Percentiles rank a stretch among this genome's conserved stretches.
phyloP scores from a whole-genome alignment of 2,329 filamentous ascomycete genomes.

The Cercospora sp. region DNA sequence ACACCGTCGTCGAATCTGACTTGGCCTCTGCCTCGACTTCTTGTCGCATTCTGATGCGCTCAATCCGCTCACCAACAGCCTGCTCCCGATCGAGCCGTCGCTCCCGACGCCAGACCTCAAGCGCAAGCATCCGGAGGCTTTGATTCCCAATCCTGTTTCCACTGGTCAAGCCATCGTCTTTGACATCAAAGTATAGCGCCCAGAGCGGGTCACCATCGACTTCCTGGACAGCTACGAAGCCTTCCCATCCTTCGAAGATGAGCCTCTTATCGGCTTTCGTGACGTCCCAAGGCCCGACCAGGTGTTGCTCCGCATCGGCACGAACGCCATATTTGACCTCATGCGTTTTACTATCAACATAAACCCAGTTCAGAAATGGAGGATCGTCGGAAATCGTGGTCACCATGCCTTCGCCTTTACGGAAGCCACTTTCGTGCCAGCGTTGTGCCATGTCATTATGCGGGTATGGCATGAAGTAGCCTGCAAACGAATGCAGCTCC shows the following conservation, averaged over 20 bases:
- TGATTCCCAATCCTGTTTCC: conserved; percentile 29
- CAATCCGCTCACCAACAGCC: conserved; percentile 33
- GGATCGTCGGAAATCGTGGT: conserved; percentile 53
- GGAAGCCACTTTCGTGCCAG: conserved; percentile 36
- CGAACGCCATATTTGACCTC: conserved; percentile 59
- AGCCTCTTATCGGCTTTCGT: conserved; percentile 63
- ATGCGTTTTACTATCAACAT: conserved; percentile 60
- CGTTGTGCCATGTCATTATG: conserved; percentile 43
- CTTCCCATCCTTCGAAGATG: conserved; percentile 57
- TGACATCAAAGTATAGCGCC: conserved; percentile 54
- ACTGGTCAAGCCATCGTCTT: conserved; percentile 47
- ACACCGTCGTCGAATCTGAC: conserved; percentile 17
- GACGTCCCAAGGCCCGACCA: conserved; percentile 81
- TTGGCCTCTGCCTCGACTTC: conserved; percentile 13
- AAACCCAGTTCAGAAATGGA: conserved; percentile 68
- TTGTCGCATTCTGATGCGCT: conserved; percentile 27
- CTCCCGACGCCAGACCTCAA: conserved; percentile 38
- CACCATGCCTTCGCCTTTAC: conserved; percentile 48
- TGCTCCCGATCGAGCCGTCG: conserved; percentile 27
- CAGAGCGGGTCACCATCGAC: conserved; percentile 42
- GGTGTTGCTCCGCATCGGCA: conserved; percentile 66
- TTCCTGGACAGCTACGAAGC: conserved; percentile 58
- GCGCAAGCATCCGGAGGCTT: conserved; percentile 35
- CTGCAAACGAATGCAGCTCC: conserved; percentile 47
- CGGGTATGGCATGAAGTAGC: conserved; percentile 50